Evolutionary conservation across 2,329 filamentous ascomycete genomes (phyloP), one percentile per base, ranked within the genome.

Genomic region (Nemania abortiva): DNA sequence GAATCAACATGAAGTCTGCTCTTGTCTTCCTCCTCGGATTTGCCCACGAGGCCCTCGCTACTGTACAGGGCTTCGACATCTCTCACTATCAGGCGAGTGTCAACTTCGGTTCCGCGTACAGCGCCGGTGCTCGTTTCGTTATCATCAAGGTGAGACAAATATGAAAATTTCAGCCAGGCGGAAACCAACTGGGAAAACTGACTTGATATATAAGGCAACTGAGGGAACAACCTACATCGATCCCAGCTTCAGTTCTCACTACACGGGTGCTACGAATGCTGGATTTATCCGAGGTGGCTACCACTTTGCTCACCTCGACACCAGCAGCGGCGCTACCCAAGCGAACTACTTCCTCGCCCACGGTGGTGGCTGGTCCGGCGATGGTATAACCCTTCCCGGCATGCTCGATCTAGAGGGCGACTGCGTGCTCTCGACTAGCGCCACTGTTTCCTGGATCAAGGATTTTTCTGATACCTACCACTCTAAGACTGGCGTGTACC

Each of bases 211-310:
- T 56, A 86, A 27, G 85, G 85, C 86, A 9, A 87, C 85, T 11
- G 85, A 87, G 72, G 84, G 85, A n/a, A 85, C 83, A 15, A 79
- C 74, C 27, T 86, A 82, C 74, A 81, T 73, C 39, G 82, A 84
- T 71, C 74, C 80, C n/a, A 70, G 57, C 27, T 88, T 88, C 79
- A 82, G 79, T 68, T 75, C 72, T 34, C 85, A 88, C 73, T 87
- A 87, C 76, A 78, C 69, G 2, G 81, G 81, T 29, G 85, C 86
- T 39, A 87, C 85, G 53, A 79, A 79, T 9, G 85, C 85, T 2
- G 83, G 83, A 27, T 78, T 89, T 67, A 84, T 88, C 75, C 85
- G 86, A 24, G 86, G 86, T 57, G 86, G 82, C 42, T 88, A 88
- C 74, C 87, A 89, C 80, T 88, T 87, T 71, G 86, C 87, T 5